phyloP scores from a whole-genome alignment of 805 yeast species.

The Grigorovia jiainica region DNA sequence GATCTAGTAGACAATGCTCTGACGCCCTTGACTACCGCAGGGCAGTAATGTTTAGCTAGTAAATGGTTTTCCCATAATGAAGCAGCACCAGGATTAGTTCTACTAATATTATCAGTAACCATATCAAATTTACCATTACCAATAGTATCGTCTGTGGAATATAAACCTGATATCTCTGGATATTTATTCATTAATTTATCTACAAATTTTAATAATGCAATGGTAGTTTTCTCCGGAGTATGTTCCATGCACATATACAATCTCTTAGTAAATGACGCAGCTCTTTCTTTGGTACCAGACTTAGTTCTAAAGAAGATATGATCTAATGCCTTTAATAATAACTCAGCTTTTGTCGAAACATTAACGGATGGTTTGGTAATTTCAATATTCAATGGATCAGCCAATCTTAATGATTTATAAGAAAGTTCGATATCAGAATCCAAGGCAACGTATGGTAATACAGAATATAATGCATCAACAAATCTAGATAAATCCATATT shows the following conservation, averaged over 20 bases:
- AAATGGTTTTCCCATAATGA: conserved; percentile 82
- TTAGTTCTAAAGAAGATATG: conserved; percentile 68
- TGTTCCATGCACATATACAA: conserved; percentile 58
- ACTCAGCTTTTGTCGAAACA: conserved; percentile 81
- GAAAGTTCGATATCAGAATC: conserved; percentile 84
- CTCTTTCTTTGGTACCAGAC: conserved; percentile 57
- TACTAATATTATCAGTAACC: conserved; percentile 56
- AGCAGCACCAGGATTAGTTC: conserved; percentile 81
- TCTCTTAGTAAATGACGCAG: conserved; percentile 76
- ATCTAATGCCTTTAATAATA: conserved; percentile 68
- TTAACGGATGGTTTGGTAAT: conserved; percentile 62
- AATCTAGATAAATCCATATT: conserved; percentile 77
- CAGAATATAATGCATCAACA: conserved; percentile 60
- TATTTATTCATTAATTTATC: conserved; percentile 66
- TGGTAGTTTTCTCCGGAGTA: conserved; percentile 79
- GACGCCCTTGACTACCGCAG: conserved; percentile 64
- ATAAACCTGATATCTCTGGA: conserved; percentile 64
- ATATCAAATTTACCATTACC: conserved; percentile 68
- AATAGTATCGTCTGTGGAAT: conserved; percentile 81
- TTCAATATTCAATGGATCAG: conserved; percentile 57
- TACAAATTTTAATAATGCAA: conserved; percentile 68
- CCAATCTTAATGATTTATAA: conserved; percentile 66
- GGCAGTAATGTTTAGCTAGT: conserved; percentile 74
- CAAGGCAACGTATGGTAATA: conserved; percentile 57
- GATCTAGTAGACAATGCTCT: conserved; percentile 33